These are phyloP conservation scores for Linnemannia zychae DNA, from an alignment of 192 early-diverging fungal species.

Conservation along the genomic window DNA sequence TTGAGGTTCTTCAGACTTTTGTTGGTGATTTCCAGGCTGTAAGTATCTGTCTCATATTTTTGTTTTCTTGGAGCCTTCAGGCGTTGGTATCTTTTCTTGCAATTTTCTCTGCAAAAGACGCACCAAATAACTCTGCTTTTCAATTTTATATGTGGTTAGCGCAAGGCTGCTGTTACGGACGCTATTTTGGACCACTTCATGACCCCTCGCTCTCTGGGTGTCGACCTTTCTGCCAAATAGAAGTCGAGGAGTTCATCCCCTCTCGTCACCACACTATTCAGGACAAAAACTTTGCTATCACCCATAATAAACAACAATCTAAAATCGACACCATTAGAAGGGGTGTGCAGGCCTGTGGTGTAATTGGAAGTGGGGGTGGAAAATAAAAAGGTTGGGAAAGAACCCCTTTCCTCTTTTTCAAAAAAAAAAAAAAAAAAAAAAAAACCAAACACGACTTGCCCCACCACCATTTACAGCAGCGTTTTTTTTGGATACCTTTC, in stretches of 20 bases:
- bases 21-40: slow-evolving; percentile 84
- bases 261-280: neutral
- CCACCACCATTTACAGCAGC: too few relatives aligned
- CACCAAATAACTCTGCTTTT: neutral
- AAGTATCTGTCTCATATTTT: slow-evolving; percentile 3
- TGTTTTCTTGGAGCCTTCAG: neutral
- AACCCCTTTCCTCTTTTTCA: too few relatives aligned
- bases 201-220: slow-evolving; percentile 60
- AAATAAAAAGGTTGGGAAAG: too few relatives aligned
- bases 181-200: slow-evolving; percentile 74
- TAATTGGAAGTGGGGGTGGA: too few relatives aligned
- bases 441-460: too few relatives aligned
- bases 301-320: neutral
- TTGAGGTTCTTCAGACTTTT: slow-evolving; percentile 83
- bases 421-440: too few relatives aligned
- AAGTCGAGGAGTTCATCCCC: neutral
- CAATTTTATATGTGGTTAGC: slow-evolving; percentile 23
- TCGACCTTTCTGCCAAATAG: slow-evolving; percentile 45
- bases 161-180: slow-evolving; percentile 72
- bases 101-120: neutral
- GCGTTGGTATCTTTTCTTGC: neutral
- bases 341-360: too few relatives aligned
- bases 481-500: neutral
- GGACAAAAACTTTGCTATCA: neutral
- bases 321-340: neutral